Evolutionary conservation across 331 rosid species (phyloP).

Genomic region (Spiraea crenata): DNA sequence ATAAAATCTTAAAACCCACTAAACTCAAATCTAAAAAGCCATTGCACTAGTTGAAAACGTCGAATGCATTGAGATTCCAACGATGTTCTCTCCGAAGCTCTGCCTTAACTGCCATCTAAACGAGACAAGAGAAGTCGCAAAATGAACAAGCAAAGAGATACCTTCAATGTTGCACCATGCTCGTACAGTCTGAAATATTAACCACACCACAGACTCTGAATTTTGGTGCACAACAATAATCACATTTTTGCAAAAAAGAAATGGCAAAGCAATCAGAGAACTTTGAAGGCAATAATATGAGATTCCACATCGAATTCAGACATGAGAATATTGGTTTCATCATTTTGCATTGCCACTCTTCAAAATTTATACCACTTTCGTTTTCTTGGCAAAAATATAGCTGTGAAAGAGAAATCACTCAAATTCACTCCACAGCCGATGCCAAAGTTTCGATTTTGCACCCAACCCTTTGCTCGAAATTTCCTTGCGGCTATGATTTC

Average conservation of each 20-base stretch:
- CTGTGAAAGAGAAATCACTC: slow-evolving; percentile 19
- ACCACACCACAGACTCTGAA: slow-evolving; percentile 43
- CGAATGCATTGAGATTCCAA: neutral
- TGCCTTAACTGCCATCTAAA: slow-evolving; percentile 25
- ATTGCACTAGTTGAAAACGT: too few relatives aligned
- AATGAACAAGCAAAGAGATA: slow-evolving; percentile 18
- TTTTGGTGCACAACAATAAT: slow-evolving; percentile 43
- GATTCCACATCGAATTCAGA: slow-evolving; percentile 62
- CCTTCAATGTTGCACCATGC: slow-evolving; percentile 60
- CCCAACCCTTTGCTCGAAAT: slow-evolving; percentile 63
- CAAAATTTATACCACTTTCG: neutral
- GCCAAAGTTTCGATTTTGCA: slow-evolving; percentile 70
- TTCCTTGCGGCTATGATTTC: slow-evolving; percentile 66
- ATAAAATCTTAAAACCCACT: too few relatives aligned
- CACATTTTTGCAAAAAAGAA: neutral
- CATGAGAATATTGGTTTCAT: slow-evolving; percentile 26
- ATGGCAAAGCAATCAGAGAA: slow-evolving; percentile 66
- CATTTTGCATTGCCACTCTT: slow-evolving; percentile 46
- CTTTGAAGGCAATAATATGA: slow-evolving; percentile 58
- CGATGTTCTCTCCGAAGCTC: slow-evolving; percentile 21
- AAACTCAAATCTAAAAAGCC: too few relatives aligned
- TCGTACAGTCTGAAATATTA: slow-evolving; percentile 56
- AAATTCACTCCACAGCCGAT: slow-evolving; percentile 20
- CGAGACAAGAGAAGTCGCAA: slow-evolving; percentile 22
- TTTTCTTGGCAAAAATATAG: slow-evolving; percentile 29